Evolutionary conservation across 306 rosid species (phyloP).

Genomic region (Abrus precatorius): DNA sequence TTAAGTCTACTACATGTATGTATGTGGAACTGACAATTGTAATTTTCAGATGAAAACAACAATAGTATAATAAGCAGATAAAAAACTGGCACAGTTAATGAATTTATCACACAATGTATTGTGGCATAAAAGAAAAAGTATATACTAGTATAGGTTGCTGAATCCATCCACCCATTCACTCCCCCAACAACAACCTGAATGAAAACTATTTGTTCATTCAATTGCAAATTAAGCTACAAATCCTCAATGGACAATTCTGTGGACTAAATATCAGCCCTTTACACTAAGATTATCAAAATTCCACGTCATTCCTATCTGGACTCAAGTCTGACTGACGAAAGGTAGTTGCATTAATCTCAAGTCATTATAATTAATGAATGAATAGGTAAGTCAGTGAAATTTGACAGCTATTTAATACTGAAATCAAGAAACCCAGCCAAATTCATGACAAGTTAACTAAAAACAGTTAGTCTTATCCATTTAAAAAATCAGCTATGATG

Average conservation of each 20-base stretch:
- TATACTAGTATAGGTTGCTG: not conserved
- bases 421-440: constrained; percentile 26
- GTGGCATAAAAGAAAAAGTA: constrained; percentile 13
- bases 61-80: not conserved
- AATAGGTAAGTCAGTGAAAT: constrained; percentile 26
- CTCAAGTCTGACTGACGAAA: constrained; percentile 9
- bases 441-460: constrained; percentile 10
- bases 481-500: not conserved
- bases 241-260: constrained; percentile 22
- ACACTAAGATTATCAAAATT: not conserved
- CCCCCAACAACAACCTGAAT: not conserved
- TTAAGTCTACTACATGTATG: not conserved
- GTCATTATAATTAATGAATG: constrained; percentile 5
- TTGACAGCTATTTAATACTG: constrained; percentile 23
- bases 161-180: constrained; percentile 16
- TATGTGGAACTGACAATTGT: not conserved
- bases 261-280: constrained; percentile 16
- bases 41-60: constrained; percentile 9
- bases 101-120: not conserved
- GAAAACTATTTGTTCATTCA: constrained; percentile 8
- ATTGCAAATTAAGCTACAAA: constrained; percentile 15
- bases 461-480: constrained; percentile 6
- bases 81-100: not conserved
- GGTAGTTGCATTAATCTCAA: constrained; percentile 11
- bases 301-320: constrained; percentile 2